These are phyloP conservation scores for Akebia trifoliata DNA, from an alignment of 164 flowering plant genomes.

Conservation along the genomic window DNA sequence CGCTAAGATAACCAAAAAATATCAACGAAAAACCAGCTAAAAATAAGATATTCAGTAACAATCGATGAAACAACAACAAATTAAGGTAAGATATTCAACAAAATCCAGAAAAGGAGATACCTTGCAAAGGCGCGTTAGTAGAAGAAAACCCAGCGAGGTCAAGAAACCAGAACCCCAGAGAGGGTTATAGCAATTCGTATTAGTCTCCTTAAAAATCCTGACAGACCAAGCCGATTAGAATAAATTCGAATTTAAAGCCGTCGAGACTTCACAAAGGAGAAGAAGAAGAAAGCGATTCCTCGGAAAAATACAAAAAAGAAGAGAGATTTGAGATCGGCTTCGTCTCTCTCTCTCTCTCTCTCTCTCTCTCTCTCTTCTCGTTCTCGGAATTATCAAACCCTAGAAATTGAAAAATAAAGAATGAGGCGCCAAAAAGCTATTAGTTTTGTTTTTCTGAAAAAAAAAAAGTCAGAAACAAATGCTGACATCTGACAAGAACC, in stretches of 20 bases:
- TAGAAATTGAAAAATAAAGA: too few species aligned
- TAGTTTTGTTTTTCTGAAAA: too few species aligned
- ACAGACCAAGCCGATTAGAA: background rate
- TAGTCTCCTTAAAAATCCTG: conserved; percentile 5
- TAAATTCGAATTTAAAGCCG: conserved; percentile 43
- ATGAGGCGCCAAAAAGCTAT: too few species aligned
- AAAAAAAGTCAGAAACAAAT: too few species aligned
- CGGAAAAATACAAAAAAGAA: conserved; percentile 3
- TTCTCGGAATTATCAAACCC: too few species aligned
- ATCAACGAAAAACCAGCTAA: background rate
- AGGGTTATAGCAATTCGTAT: background rate
- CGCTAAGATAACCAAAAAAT: background rate
- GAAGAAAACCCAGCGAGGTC: background rate
- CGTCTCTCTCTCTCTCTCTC: too few species aligned
- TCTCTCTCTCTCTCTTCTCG: too few species aligned
- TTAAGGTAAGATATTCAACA: background rate
- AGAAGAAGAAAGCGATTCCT: conserved; percentile 13
- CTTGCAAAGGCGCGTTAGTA: background rate
- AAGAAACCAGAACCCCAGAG: background rate
- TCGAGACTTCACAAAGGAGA: conserved; percentile 1
- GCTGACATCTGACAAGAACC: too few species aligned
- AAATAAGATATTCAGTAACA: background rate
- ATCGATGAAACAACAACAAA: background rate
- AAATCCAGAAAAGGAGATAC: background rate
- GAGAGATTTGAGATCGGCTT: too few species aligned